Base-by-base conservation (phyloP, 164 flowering plant genomes). In the Vitis rotundifolia region DNA sequence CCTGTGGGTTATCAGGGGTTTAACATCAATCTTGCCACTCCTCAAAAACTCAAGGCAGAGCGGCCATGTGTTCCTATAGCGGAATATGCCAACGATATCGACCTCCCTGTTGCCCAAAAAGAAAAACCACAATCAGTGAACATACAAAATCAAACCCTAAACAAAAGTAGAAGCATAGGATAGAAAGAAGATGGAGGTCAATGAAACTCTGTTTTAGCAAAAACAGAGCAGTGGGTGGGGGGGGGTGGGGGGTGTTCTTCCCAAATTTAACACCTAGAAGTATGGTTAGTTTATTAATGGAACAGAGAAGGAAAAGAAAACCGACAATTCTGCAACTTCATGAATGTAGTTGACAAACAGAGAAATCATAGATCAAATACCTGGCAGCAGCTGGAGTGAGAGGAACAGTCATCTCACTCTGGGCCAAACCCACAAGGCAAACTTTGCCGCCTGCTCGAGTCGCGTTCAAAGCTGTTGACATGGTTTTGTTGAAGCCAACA, bases 11-110 rank as follows among this genome's bases (percentile, higher is more conserved):
- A 92, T 92, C 61, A 90, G 77, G 2, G 97, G 93, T 81, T 92
- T 92, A 77, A 92, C 89, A 48, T 90, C 88, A 18, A 90, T 86
- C 86, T 90, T 92, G 11, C 95, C 95, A 59, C 77, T 86, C 54
- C 83, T 80, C 69, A 92, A 37, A 59, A 92, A 86, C 71, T 92
- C 95, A 5, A 92, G 64, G 77, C 93, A 90, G 55, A 90, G 78
- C 0, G 97, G 93, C 92, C 93, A 92, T 59, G 97, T 92, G 78
- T 89, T 90, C 78, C 80, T 88, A 66, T 92, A 92, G 8, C 97
- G 92, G 71, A 86, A 90, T 48, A 88, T 62, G n/a, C 97, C 92
- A 37, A 92, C 59, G 5, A 92, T 71, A 73, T 92, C 95, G 0
- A 92, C 90, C 72, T 90, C 97, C 76, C 95, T 92, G 56, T 8